Percentiles rank a stretch among this genome's conserved stretches.
phyloP scores from a whole-genome alignment of 257 asterid species.

The Datura wrightii region DNA sequence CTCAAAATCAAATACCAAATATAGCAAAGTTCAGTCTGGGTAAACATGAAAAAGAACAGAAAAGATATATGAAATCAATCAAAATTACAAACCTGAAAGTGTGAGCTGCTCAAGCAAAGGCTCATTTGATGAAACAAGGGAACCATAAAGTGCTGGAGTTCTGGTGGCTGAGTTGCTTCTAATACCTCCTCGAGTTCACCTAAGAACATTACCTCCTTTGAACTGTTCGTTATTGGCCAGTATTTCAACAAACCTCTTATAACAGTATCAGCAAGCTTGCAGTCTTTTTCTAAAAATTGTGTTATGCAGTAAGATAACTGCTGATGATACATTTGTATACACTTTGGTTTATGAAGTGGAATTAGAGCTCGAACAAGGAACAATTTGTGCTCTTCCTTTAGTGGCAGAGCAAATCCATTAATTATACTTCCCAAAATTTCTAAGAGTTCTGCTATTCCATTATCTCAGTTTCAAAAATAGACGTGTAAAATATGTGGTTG shows the following conservation, averaged over 20 bases:
- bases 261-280: neutral
- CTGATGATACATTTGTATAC: neutral
- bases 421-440: neutral
- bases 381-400: neutral
- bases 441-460: neutral
- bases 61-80: constrained; percentile 3
- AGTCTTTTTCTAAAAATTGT: neutral
- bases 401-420: neutral
- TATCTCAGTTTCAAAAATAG: neutral
- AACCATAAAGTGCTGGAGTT: too few relatives aligned
- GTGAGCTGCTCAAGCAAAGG: neutral
- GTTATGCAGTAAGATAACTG: neutral
- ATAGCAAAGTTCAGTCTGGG: neutral
- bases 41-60: neutral
- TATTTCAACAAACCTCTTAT: neutral
- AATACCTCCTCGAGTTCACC: too few relatives aligned
- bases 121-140: neutral
- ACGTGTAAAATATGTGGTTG: neutral
- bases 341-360: neutral
- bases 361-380: neutral
- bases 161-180: too few relatives aligned
- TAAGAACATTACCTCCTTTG: neutral
- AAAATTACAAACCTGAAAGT: neutral
- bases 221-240: neutral
- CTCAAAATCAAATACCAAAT: neutral